A percentile compares a stretch with the other conserved stretches of the same genome.
These are phyloP conservation scores for Cordyceps farinosa DNA, from an alignment of 2,329 filamentous ascomycete species.

Conservation along the genomic window DNA sequence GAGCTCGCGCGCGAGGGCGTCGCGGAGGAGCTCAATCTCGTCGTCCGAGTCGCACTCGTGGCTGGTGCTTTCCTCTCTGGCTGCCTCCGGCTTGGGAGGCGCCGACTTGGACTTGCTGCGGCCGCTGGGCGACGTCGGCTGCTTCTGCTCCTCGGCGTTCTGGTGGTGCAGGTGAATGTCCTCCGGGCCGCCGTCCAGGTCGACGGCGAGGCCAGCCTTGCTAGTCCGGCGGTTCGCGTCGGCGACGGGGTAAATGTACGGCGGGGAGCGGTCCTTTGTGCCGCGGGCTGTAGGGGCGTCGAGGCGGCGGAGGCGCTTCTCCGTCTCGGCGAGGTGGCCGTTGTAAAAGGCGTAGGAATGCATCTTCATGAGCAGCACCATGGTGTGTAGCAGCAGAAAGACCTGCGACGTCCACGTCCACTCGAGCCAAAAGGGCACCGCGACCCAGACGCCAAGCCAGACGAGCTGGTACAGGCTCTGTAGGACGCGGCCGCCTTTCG, in stretches of 20 bases:
- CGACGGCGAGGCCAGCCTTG: slow-evolving; percentile 34
- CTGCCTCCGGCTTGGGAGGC: slow-evolving; percentile 17
- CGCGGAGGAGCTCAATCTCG: slow-evolving; percentile 67
- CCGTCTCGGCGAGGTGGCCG: slow-evolving; percentile 84
- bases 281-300: slow-evolving; percentile 63
- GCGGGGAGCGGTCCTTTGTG: slow-evolving; percentile 61
- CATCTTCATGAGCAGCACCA: slow-evolving; percentile 97
- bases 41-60: slow-evolving; percentile 35
- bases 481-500: slow-evolving; percentile 68
- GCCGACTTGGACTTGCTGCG: slow-evolving; percentile 13
- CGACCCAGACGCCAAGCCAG: slow-evolving; percentile 82
- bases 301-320: slow-evolving; percentile 73
- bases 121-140: background rate
- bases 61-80: slow-evolving; percentile 18
- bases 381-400: slow-evolving; percentile 84
- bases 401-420: slow-evolving; percentile 99
- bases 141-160: background rate
- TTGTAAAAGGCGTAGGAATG: slow-evolving; percentile 99
- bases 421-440: slow-evolving; percentile 75
- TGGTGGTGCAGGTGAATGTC: slow-evolving; percentile 10
- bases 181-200: slow-evolving; percentile 11
- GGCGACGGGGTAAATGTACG: slow-evolving; percentile 70
- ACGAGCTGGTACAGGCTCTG: slow-evolving; percentile 76
- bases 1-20: slow-evolving; percentile 84
- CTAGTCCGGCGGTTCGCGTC: slow-evolving; percentile 43